Base-by-base conservation (phyloP, 257 asterid genomes). In the Knoxia roxburghii region DNA sequence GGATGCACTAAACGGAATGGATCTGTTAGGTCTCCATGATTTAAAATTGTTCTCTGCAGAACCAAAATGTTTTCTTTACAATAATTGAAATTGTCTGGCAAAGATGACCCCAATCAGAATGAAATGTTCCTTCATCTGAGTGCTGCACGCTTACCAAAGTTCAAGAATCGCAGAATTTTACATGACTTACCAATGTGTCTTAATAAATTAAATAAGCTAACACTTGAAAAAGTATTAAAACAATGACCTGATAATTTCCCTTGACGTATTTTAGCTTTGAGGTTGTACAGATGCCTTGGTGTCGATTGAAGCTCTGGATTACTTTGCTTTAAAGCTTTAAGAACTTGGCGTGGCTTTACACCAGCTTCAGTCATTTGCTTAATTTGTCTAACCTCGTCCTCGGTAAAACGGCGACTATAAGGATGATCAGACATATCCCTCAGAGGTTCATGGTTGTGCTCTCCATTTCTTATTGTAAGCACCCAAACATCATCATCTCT, bases 401-500 rank as follows among this genome's bases (percentile, higher is more conserved):
- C 81, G 7, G 76, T 78, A 50, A 81, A 79, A 23, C 86, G 83
- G 4, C 83, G 83, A 71, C 86, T 78, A 13, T 75, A 78, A 37
- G 78, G 83, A 70, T 81, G 86, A 66, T 81, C 86, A 50, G 83
- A 75, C 81, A 81, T 78, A 70, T 81, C 86, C 41, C 69, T 78
- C 23, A 81, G 43, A 33, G 86, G 83, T 68, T 78, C 86, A 65
- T 81, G 86, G 61, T 81, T 81, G 78, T 81, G 83, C 67, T 75
- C 78, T 23, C 83, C 83, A 55, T 81, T 81, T 65, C 75, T 78
- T 58, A 81, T 41, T 4, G 78, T 78, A 39, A 81, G 86, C 39
- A 73, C 81, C 81, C 83, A 81, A 7, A 62, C 81, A 70, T 78
- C 86, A 73, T 81, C 83, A 52, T 76, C 83, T 64, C 69, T 81